Evolutionary conservation across 495 filamentous ascomycete genomes (phyloP), one percentile per base, ranked within the genome.

Genomic region (Podospora pseudocomata): DNA sequence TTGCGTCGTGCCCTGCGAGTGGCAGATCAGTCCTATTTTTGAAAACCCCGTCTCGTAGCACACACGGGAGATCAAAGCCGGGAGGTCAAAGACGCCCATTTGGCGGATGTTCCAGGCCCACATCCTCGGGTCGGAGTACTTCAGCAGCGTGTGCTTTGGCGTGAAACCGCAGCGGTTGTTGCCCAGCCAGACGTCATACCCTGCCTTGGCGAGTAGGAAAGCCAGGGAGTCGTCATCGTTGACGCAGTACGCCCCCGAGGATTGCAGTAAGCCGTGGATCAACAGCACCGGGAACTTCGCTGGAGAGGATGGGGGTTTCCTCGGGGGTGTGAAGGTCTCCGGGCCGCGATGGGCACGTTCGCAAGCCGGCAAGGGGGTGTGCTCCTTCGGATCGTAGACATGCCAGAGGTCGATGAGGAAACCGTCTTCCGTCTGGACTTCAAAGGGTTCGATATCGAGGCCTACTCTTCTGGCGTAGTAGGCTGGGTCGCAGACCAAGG

Each of bases 91-190:
- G 0, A 92, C 88, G 16, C 94, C 95, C 88, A 97, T 94, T 78
- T 97, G 92, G 0, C 91, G 87, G 66, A 97, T 96, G 73, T 96
- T 97, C 94, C 94, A 98, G 13, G 89, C 86, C 94, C 94, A 98
- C 93, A 98, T 97, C 20, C 94, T 86, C 5, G 94, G 94, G 73
- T 98, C 94, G 19, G 80, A 80, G 67, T 89, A 86, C 1, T 82
- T 81, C 58, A 98, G 82, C 15, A 88, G 80, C 1, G 84, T 86
- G 72, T 98, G 94, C 68, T 87, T 83, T 2, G 94, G 93, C 1
- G 84, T 74, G 75, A 94, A 90, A 15, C 94, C 95, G 75, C 95
- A 97, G 26, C 94, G 88, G 74, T 97, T 97, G 76, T 97, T 97
- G 6, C 95, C 94, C 4, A 97, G 84, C 94, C 94, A 98, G 63